phyloP scores from a whole-genome alignment of 2,329 filamentous ascomycete genomes.

The Pseudocercospora macadamiae region DNA sequence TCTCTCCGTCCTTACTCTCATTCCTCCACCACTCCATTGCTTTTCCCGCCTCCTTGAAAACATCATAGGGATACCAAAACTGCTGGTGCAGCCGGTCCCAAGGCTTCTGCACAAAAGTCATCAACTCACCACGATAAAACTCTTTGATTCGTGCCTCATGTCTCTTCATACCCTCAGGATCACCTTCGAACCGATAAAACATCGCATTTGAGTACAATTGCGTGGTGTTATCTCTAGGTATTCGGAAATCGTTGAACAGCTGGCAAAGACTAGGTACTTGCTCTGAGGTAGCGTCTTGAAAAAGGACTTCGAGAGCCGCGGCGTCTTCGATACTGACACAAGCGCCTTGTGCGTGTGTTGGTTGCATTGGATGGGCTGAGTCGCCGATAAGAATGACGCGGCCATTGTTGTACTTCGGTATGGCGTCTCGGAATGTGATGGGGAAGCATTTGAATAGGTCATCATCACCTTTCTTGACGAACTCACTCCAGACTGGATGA shows the following conservation, averaged over 20 bases:
- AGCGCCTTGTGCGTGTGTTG: constrained; percentile 14
- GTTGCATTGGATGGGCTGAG: constrained; percentile 16
- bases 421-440: constrained; percentile 11
- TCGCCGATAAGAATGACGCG: constrained; percentile 14
- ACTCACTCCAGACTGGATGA: constrained; percentile 17
- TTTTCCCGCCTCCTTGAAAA: constrained; percentile 9
- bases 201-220: constrained; percentile 16
- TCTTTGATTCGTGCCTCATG: constrained; percentile 4
- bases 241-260: constrained; percentile 13
- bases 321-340: constrained; percentile 17
- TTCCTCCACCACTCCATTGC: constrained; percentile 9
- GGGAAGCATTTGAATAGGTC: constrained; percentile 19
- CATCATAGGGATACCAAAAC: constrained; percentile 18
- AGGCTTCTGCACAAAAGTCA: constrained; percentile 1
- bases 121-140: constrained; percentile 4
- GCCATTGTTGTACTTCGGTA: constrained; percentile 11
- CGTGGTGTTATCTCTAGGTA: constrained; percentile 14
- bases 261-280: constrained; percentile 1
- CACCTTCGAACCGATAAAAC: constrained; percentile 8
- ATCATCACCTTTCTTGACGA: constrained; percentile 13
- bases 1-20: background rate
- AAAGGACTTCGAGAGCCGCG: constrained; percentile 6
- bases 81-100: constrained; percentile 4
- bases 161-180: background rate
- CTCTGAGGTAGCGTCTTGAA: background rate